phyloP scores from a whole-genome alignment of 257 asterid species.

The Cordia subcordata region DNA sequence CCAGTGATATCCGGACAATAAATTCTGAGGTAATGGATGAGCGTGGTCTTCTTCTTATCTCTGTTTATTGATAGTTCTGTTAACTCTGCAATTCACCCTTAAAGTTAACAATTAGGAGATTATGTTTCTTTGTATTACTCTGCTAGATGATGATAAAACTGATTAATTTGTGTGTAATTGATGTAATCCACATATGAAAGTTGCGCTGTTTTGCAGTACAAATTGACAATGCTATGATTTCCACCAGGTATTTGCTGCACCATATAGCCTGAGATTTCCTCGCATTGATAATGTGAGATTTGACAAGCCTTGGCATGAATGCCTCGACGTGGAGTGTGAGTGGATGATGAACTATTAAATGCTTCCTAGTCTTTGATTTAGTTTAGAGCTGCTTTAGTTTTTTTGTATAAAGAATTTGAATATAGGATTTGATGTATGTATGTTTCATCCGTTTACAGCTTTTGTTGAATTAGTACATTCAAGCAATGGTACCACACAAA shows the following conservation, averaged over 20 bases:
- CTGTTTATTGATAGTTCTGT: neutral
- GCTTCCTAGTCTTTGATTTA: conserved; percentile 14
- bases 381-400: conserved; percentile 10
- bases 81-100: neutral
- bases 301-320: conserved; percentile 98
- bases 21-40: conserved; percentile 70
- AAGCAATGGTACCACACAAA: conserved; percentile 83
- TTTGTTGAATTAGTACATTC: conserved; percentile 90
- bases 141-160: too few species aligned
- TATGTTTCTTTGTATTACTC: too few species aligned
- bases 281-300: conserved; percentile 91
- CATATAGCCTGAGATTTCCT: conserved; percentile 95
- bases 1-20: conserved; percentile 96
- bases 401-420: conserved; percentile 4
- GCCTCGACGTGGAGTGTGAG: conserved; percentile 94
- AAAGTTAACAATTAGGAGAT: too few species aligned
- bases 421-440: neutral
- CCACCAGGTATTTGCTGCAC: conserved; percentile 90
- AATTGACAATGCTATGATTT: neutral
- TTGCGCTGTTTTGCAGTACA: too few species aligned
- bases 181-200: too few species aligned
- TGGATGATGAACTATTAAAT: conserved; percentile 13
- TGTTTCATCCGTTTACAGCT: conserved; percentile 44
- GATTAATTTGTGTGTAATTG: too few species aligned
- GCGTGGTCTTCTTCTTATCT: conserved; percentile 1